Percentiles rank a stretch among this genome's conserved stretches.
Evolutionary conservation across 2,329 filamentous ascomycete genomes (phyloP).

Genomic region (Cladosporium velox): DNA sequence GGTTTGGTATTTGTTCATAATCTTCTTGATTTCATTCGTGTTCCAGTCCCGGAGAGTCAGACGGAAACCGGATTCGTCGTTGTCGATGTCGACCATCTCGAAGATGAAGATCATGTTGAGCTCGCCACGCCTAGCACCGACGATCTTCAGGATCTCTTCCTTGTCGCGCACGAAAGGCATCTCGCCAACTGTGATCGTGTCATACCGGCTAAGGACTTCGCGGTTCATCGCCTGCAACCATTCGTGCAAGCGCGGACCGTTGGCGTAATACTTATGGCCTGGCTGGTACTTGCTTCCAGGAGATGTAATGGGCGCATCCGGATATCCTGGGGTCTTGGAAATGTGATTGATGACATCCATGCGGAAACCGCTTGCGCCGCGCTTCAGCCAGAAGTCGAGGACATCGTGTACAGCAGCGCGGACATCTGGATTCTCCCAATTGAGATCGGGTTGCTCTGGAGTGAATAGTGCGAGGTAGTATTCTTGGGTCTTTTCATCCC

Average conservation of each 20-base stretch:
- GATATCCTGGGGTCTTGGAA: conserved; percentile 46
- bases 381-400: conserved; percentile 51
- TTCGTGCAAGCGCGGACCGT: conserved; percentile 61
- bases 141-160: conserved; percentile 45
- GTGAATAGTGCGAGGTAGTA: conserved; percentile 53
- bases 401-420: conserved; percentile 50
- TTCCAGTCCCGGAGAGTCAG: conserved; percentile 46
- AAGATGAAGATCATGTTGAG: conserved; percentile 55
- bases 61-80: conserved; percentile 36
- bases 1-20: conserved; percentile 46
- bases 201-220: conserved; percentile 57
- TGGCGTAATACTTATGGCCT: conserved; percentile 54
- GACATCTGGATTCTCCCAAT: conserved; percentile 51
- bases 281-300: conserved; percentile 49
- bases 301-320: conserved; percentile 46
- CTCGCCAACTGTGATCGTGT: conserved; percentile 62
- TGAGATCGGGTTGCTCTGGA: conserved; percentile 50
- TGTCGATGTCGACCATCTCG: conserved; percentile 46
- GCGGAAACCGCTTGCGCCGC: conserved; percentile 49
- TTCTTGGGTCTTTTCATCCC: conserved; percentile 49
- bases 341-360: conserved; percentile 54
- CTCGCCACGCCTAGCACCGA: conserved; percentile 44
- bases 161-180: conserved; percentile 57
- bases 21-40: conserved; percentile 31
- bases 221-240: conserved; percentile 57